A percentile compares a stretch with the other conserved stretches of the same genome.
phyloP scores from a whole-genome alignment of 257 asterid species.

The Petrea volubilis region DNA sequence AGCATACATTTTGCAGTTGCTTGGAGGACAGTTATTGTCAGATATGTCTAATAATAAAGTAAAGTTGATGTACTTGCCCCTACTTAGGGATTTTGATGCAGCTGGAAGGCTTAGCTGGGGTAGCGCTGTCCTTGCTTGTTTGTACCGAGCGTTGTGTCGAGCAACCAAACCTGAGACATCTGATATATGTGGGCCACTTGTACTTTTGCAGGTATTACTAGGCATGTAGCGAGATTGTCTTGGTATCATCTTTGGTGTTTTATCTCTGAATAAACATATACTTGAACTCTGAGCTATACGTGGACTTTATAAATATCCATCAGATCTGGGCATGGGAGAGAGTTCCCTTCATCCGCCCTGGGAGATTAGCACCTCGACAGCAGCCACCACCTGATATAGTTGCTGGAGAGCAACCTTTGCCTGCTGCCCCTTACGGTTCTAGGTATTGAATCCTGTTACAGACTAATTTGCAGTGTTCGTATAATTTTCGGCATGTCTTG shows the following conservation, averaged over 20 bases:
- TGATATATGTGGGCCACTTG: slow-evolving; percentile 82
- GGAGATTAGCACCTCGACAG: slow-evolving; percentile 67
- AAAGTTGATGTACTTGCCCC: slow-evolving; percentile 80
- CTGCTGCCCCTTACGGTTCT: slow-evolving; percentile 78
- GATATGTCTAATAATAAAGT: slow-evolving; percentile 83
- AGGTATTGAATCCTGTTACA: slow-evolving; percentile 40
- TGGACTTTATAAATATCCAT: slow-evolving; percentile 16
- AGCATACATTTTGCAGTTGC: slow-evolving; percentile 74
- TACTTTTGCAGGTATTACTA: slow-evolving; percentile 67
- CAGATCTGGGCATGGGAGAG: slow-evolving; percentile 95
- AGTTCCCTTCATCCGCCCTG: slow-evolving; percentile 74
- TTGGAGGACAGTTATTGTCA: slow-evolving; percentile 72
- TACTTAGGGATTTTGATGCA: slow-evolving; percentile 69
- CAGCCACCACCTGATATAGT: slow-evolving; percentile 48
- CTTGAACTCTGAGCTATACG: slow-evolving; percentile 12
- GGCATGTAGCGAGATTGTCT: not conserved
- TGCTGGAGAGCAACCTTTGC: slow-evolving; percentile 50
- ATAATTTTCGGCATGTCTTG: not conserved
- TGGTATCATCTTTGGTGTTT: slow-evolving; percentile 15
- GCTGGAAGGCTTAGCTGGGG: slow-evolving; percentile 79
- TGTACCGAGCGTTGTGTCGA: slow-evolving; percentile 77
- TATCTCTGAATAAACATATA: not conserved
- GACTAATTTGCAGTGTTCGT: not conserved
- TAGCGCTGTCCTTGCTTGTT: slow-evolving; percentile 70
- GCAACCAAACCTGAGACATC: slow-evolving; percentile 77